Conservation (phyloP, 2,329 filamentous ascomycete genomes). For the Thelonectria rubi region DNA sequence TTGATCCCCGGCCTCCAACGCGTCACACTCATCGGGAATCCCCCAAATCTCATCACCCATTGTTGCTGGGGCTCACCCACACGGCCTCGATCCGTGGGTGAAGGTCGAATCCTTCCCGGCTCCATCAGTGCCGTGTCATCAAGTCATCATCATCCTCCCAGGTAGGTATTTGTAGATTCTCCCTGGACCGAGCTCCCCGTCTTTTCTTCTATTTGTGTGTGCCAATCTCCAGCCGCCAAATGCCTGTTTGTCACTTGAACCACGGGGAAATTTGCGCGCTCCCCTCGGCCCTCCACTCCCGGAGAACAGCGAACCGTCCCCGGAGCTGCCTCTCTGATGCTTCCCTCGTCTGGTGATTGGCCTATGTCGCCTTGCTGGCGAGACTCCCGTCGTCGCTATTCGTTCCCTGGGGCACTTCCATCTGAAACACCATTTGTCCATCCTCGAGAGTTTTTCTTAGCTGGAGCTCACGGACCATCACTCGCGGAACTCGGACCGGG, state of each 20-base stretch:
- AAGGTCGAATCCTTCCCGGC: background rate
- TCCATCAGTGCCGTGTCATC: constrained; percentile 1
- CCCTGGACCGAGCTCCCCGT: constrained; percentile 1
- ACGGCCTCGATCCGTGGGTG: background rate
- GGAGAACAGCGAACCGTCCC: background rate
- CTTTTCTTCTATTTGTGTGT: too few species aligned
- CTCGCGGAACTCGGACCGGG: background rate
- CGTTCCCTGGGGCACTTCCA: too few species aligned
- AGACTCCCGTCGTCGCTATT: constrained; percentile 11
- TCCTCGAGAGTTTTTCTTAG: background rate
- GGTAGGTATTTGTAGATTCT: background rate
- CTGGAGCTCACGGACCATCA: constrained; percentile 12
- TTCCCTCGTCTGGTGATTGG: background rate
- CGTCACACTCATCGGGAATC: constrained; percentile 10
- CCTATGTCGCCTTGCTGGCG: background rate
- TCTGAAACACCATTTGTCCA: constrained; percentile 41
- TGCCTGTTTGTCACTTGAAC: constrained; percentile 17
- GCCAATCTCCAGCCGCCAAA: constrained; percentile 29
- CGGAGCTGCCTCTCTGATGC: too few species aligned
- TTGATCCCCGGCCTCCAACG: background rate
- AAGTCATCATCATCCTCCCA: constrained; percentile 1
- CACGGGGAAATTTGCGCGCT: constrained; percentile 23
- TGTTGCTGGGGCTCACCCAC: background rate
- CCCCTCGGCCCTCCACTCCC: constrained; percentile 9
- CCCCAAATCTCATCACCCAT: background rate